phyloP scores from a whole-genome alignment of 2,329 filamentous ascomycete genomes.

The Ophiognomonia clavigignenti-juglandacearum region DNA sequence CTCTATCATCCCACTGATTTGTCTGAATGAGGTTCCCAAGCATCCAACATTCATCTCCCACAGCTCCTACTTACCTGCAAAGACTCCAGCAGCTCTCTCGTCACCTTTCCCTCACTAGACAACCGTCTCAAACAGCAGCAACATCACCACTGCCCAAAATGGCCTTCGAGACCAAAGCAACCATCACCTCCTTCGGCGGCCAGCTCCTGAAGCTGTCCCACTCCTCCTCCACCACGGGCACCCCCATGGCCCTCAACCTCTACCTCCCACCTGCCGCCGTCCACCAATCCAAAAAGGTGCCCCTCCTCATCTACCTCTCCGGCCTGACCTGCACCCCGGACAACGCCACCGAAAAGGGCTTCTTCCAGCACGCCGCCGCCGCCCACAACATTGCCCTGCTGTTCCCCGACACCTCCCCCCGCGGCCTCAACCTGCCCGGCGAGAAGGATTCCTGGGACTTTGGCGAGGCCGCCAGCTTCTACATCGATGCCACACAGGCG shows the following conservation, averaged over 20 bases:
- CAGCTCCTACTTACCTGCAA: background rate
- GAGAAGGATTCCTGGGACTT: conserved; percentile 92
- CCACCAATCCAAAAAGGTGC: conserved; percentile 56
- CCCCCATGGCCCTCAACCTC: conserved; percentile 88
- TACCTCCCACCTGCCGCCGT: conserved; percentile 74
- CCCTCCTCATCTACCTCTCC: conserved; percentile 87
- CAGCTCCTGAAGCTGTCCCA: conserved; percentile 93
- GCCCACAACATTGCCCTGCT: conserved; percentile 83
- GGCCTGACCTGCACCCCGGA: conserved; percentile 94
- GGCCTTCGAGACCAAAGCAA: conserved; percentile 84
- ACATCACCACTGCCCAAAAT: conserved; percentile 42
- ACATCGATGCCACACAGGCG: conserved; percentile 75
- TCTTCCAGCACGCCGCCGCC: conserved; percentile 81
- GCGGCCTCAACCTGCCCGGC: conserved; percentile 73
- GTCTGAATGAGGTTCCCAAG: conserved; percentile 11
- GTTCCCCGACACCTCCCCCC: conserved; percentile 91
- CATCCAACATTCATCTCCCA: conserved; percentile 5
- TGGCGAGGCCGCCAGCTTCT: conserved; percentile 88
- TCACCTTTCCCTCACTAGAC: background rate
- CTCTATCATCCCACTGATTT: background rate
- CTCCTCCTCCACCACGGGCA: conserved; percentile 70
- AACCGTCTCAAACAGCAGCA: background rate
- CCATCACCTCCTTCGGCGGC: conserved; percentile 88
- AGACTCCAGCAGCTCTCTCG: conserved; percentile 14
- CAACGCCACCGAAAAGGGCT: conserved; percentile 77